Conservation (phyloP, 257 asterid genomes). For the Gynochthodes officinalis region DNA sequence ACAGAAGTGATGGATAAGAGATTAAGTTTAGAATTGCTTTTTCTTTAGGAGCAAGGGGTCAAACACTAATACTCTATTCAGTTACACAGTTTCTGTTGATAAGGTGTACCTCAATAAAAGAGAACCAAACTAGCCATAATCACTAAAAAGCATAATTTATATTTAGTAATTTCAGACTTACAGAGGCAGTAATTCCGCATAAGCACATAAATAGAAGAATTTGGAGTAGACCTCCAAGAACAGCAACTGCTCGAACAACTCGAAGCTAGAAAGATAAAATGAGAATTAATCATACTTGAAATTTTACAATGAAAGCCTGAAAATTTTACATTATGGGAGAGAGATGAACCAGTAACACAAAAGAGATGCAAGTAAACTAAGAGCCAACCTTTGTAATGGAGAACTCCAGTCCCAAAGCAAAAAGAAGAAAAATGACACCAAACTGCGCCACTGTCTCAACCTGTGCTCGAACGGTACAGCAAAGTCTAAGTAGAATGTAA, state of each 20-base stretch:
- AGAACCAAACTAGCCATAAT: constrained; percentile 12
- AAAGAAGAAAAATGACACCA: constrained; percentile 97
- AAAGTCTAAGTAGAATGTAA: constrained; percentile 5
- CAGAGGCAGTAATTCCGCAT: constrained; percentile 89
- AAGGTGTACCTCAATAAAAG: neutral
- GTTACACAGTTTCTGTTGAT: neutral
- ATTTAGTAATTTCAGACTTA: constrained; percentile 28
- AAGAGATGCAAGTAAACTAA: neutral
- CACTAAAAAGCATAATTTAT: constrained; percentile 4
- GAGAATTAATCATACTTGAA: neutral
- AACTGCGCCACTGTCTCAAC: constrained; percentile 99
- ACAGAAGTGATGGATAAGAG: neutral
- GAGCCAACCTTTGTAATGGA: constrained; percentile 77
- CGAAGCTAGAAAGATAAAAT: constrained; percentile 58
- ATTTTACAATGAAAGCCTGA: neutral
- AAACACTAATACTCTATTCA: neutral
- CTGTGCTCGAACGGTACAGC: constrained; percentile 39
- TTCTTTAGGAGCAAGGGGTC: neutral
- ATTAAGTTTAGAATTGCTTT: neutral
- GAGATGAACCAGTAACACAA: neutral
- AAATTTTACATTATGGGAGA: neutral
- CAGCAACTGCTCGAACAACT: constrained; percentile 98
- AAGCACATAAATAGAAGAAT: constrained; percentile 90
- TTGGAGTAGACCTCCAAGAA: constrained; percentile 95
- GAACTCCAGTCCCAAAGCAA: constrained; percentile 97